phyloP scores from a whole-genome alignment of 129 eudicot species.

The Flaveria sonorensis region DNA sequence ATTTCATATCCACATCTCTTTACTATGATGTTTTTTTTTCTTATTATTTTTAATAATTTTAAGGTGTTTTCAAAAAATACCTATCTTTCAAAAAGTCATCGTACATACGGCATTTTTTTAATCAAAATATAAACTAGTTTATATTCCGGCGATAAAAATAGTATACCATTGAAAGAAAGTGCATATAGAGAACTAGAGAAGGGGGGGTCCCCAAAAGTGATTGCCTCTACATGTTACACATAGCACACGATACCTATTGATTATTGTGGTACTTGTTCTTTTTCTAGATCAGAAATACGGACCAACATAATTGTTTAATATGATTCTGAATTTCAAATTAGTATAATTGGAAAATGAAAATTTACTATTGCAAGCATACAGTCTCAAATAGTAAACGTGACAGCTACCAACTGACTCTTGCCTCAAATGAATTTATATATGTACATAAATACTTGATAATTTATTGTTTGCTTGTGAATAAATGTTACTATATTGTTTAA shows the following conservation, averaged over 20 bases:
- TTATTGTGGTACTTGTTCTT: conserved; percentile 19
- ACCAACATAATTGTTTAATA: neutral
- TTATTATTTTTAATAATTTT: too few species aligned
- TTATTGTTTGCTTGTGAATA: too few species aligned
- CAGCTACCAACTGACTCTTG: conserved; percentile 24
- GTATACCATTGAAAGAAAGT: neutral
- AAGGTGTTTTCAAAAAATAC: too few species aligned
- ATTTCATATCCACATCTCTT: neutral
- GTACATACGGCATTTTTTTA: too few species aligned
- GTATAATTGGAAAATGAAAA: conserved; percentile 9
- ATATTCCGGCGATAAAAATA: too few species aligned
- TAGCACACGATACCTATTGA: neutral
- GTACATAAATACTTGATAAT: too few species aligned
- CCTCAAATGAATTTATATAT: neutral
- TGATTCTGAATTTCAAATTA: neutral
- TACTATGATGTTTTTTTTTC: neutral
- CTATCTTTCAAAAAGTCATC: too few species aligned
- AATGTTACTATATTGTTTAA: too few species aligned
- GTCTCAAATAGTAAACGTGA: conserved; percentile 20
- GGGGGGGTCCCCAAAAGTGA: conserved; percentile 13
- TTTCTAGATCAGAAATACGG: conserved; percentile 15
- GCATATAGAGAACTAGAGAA: too few species aligned
- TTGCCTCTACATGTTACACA: conserved; percentile 1
- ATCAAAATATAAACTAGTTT: too few species aligned
- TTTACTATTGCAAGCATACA: neutral